These are phyloP conservation scores for Clonostachys solani DNA, from an alignment of 2,329 filamentous ascomycete genomes.

Conservation along the genomic window DNA sequence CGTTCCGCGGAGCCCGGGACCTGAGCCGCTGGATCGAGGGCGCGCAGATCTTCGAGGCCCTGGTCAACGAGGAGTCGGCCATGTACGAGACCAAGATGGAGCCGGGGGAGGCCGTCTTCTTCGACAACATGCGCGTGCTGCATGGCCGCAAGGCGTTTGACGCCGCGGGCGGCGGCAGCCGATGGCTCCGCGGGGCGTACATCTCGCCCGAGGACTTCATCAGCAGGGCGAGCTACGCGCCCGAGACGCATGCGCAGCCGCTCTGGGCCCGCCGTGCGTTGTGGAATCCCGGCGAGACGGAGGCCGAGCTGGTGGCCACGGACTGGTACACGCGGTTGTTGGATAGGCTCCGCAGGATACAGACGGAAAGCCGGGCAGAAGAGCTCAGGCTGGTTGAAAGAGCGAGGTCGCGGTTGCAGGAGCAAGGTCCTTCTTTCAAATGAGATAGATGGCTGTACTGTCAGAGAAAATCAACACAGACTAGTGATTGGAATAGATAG, in stretches of 20 bases:
- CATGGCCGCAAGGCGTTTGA: slow-evolving; percentile 81
- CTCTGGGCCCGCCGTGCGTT: too few relatives aligned
- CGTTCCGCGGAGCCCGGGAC: slow-evolving; percentile 23
- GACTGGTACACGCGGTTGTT: not conserved
- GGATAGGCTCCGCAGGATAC: not conserved
- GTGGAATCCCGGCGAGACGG: too few relatives aligned
- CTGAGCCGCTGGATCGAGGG: slow-evolving; percentile 39
- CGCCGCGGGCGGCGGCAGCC: slow-evolving; percentile 49
- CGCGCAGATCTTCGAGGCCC: slow-evolving; percentile 48
- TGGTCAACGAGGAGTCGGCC: slow-evolving; percentile 52
- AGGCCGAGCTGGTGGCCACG: not conserved
- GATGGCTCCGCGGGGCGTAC: slow-evolving; percentile 87
- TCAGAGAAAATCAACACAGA: too few relatives aligned
- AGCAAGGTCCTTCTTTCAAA: too few relatives aligned
- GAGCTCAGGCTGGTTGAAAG: too few relatives aligned
- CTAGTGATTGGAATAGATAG: too few relatives aligned
- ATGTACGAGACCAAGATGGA: slow-evolving; percentile 69
- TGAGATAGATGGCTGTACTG: too few relatives aligned
- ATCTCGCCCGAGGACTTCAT: slow-evolving; percentile 50
- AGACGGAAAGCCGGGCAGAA: too few relatives aligned
- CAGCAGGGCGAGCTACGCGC: slow-evolving; percentile 26
- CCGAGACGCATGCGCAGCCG: slow-evolving; percentile 4
- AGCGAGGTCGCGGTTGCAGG: too few relatives aligned
- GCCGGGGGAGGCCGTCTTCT: slow-evolving; percentile 87
- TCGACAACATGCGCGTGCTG: slow-evolving; percentile 81